Evolutionary conservation across 176 grass and related monocot species (phyloP), one percentile per base, ranked within the genome.

Genomic region (Oryza rufipogon): DNA sequence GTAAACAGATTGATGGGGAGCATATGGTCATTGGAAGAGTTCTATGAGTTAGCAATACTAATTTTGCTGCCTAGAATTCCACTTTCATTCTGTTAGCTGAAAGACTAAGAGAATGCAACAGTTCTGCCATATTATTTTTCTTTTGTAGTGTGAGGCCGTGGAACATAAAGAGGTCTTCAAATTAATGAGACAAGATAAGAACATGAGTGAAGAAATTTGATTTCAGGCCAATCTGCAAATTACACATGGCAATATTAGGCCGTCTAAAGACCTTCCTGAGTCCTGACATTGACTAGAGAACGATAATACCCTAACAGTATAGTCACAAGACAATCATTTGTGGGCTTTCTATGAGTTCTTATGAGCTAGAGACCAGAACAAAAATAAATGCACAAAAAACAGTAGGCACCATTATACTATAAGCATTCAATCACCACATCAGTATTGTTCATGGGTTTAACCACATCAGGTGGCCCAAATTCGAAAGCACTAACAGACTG

Each of bases 321-420:
- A 20, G 33, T 63, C 14, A 33, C 12, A 30, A 51, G 2, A 17
- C 30, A 71, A 25, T 39, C 6, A 20, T 22, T 28, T 61, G 52
- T 32, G 22, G 15, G 32, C 54, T 80, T 80, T 86, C 15, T 44
- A 61, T 49, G n/a, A 80, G 17, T 48, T 33, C 63, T 46, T 64
- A 14, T 49, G 45, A 49, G 3, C 25, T 73, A 60, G 11, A 75
- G 15, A 28, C 41, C 58, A n/a, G 16, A 75, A 34, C 32, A 75
- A 86, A 86, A 45, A 74, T 42, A 66, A 80, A 28, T 15, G 32
- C 3, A 64, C 0, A 6, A 70, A 47, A 75, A 67, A 56, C 13
- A 36, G 30, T 68, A 30, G 1, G 56, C 20, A 63, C 41, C 45
- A 34, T 39, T 61, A 19, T 76, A 61, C 30, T 12, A 10, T 52